These are phyloP conservation scores for Aspergillus clavatus DNA, from an alignment of 2,329 filamentous ascomycete species.

Conservation along the genomic window DNA sequence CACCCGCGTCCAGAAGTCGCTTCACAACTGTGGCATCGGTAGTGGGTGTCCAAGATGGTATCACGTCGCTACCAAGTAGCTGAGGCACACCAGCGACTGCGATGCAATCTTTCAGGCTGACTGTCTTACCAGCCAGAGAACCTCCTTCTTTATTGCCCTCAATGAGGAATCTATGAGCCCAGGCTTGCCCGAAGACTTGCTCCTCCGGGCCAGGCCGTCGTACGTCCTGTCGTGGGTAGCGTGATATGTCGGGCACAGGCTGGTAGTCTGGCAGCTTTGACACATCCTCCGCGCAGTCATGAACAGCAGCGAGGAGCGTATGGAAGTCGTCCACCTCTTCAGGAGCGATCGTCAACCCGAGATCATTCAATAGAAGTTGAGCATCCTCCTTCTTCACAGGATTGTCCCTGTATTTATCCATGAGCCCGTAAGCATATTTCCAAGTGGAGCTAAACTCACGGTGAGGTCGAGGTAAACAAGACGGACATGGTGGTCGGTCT, in stretches of 20 bases:
- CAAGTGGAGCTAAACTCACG: slow-evolving; percentile 11
- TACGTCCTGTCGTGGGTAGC: slow-evolving; percentile 45
- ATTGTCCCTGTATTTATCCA: slow-evolving; percentile 32
- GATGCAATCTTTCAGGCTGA: slow-evolving; percentile 54
- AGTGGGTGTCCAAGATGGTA: slow-evolving; percentile 47
- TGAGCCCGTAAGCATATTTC: not conserved
- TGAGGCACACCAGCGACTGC: slow-evolving; percentile 52
- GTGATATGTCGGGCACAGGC: slow-evolving; percentile 36
- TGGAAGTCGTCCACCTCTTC: slow-evolving; percentile 44
- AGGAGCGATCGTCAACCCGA: slow-evolving; percentile 36
- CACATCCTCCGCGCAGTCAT: slow-evolving; percentile 48
- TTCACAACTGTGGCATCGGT: slow-evolving; percentile 53
- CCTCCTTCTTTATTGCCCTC: slow-evolving; percentile 26
- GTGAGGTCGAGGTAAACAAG: slow-evolving; percentile 26
- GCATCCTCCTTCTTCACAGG: slow-evolving; percentile 42
- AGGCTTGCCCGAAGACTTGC: slow-evolving; percentile 47
- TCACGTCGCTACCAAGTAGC: slow-evolving; percentile 50
- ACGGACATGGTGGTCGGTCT: slow-evolving; percentile 30
- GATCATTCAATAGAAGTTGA: slow-evolving; percentile 30
- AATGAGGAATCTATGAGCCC: slow-evolving; percentile 50
- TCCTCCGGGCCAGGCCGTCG: slow-evolving; percentile 37
- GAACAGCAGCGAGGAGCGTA: slow-evolving; percentile 47
- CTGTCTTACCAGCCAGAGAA: slow-evolving; percentile 40
- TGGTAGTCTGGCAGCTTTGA: slow-evolving; percentile 46
- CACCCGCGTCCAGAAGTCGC: slow-evolving; percentile 49